Conservation (phyloP, 2,329 filamentous ascomycete genomes). For the Microcyclosporella mali region DNA sequence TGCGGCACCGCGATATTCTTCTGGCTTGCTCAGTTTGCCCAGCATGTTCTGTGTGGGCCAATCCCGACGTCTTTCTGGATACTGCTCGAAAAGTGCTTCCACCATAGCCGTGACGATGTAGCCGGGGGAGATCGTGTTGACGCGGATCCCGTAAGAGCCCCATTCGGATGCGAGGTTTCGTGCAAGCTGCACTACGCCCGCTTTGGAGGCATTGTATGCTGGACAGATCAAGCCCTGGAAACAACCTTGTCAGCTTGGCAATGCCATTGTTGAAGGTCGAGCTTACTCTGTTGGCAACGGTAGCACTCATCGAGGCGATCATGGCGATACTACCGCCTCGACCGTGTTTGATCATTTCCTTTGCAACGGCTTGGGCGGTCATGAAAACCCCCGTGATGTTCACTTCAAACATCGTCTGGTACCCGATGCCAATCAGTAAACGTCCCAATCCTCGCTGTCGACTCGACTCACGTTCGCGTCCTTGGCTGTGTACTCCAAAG, state of each 20-base stretch:
- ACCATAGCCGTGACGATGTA: conserved; percentile 83
- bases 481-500: conserved; percentile 62
- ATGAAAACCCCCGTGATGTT: conserved; percentile 56
- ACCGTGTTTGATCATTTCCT: conserved; percentile 57
- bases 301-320: conserved; percentile 59
- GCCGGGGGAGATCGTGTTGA: conserved; percentile 75
- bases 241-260: conserved; percentile 13
- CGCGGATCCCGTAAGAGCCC: conserved; percentile 63
- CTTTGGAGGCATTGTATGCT: conserved; percentile 72
- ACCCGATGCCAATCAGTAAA: no score
- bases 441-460: no score
- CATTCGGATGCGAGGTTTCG: conserved; percentile 68
- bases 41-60: conserved; percentile 89
- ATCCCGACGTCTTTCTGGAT: conserved; percentile 57
- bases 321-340: conserved; percentile 56
- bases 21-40: conserved; percentile 36
- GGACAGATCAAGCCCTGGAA: conserved; percentile 58
- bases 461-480: no score
- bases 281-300: conserved; percentile 57
- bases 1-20: conserved; percentile 35
- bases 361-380: conserved; percentile 57
- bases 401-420: conserved; percentile 55
- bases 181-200: conserved; percentile 64
- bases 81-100: conserved; percentile 67
- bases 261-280: background rate